Evolutionary conservation across 352 stramenopile genomes (phyloP), one percentile per base, ranked within the genome.

Genomic region (Phytopythium cucurbitacearum): DNA sequence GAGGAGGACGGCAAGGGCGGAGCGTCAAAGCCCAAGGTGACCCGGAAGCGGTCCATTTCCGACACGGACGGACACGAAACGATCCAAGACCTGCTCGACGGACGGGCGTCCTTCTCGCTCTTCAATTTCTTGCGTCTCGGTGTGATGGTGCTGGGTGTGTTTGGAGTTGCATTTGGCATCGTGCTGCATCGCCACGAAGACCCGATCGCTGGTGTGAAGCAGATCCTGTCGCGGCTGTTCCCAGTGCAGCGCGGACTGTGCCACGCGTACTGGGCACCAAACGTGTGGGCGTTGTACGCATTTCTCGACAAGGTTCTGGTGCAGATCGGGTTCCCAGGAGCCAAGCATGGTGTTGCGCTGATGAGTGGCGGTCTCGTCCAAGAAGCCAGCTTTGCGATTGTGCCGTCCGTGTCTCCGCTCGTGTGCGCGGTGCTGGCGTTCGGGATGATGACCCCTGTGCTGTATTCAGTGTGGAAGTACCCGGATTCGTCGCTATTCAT

Each of bases 231-330:
- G 5, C 82, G 97, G 15, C 75, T 99, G 9, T 99, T 99, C 65
- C 97, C 97, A 0, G 98, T 99, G 56, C 83, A 93, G 42, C 80
- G 97, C 52, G 97, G 97, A 3, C 74, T 99, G 5, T 95, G 97
- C 15, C 97, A 99, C 64, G 90, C 96, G 15, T 99, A 99, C 75
- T 99, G 97, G 97, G 97, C 97, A 3, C 95, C 95, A 6, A 99
- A 99, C 65, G 61, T 98, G 9, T 99, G 97, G 97, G 96, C 97
- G 10, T 58, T 99, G 0, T 99, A 99, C 60, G 80, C 79, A 2
- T 95, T 97, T 48, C 39, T 85, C 1, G 88, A 98, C 64, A 95
- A 95, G 58, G 53, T 97, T 4, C 58, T 94, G 15, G 76, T 85
- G 15, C 40, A 85, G 3, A 39, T 80, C 1, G 65, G 79, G 1